Conservation (phyloP, 768 basidiomycete species). For the Lactarius evosmus region DNA sequence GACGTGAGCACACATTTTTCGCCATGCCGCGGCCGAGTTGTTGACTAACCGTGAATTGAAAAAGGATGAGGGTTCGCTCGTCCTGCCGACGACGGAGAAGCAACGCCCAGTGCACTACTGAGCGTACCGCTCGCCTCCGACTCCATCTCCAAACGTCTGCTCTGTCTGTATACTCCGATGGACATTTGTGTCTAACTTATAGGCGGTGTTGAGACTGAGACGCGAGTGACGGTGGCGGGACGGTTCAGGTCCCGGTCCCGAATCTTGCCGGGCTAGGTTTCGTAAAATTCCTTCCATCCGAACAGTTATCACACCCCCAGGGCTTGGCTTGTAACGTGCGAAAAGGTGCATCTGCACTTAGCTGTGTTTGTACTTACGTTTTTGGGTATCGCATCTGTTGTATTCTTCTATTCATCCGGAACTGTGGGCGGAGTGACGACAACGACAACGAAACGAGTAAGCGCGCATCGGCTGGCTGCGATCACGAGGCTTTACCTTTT, state of each 20-base stretch:
- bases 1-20: slow-evolving; percentile 17
- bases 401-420: slow-evolving; percentile 23
- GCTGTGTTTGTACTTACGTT: slow-evolving; percentile 18
- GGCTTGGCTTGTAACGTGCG: slow-evolving; percentile 6
- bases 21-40: not conserved
- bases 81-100: slow-evolving; percentile 22
- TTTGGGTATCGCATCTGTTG: slow-evolving; percentile 7
- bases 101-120: slow-evolving; percentile 2
- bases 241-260: not conserved
- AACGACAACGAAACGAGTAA: not conserved
- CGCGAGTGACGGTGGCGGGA: not conserved
- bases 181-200: slow-evolving; percentile 24
- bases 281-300: slow-evolving; percentile 10
- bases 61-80: slow-evolving; percentile 17
- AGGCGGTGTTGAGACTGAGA: slow-evolving; percentile 8
- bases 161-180: slow-evolving; percentile 14
- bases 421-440: not conserved
- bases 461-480: slow-evolving; percentile 1
- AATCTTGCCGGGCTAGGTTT: not conserved
- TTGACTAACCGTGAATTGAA: slow-evolving; percentile 4
- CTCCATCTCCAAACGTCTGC: slow-evolving; percentile 2
- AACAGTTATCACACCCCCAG: not conserved
- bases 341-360: slow-evolving; percentile 17
- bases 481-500: slow-evolving; percentile 24
- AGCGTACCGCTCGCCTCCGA: slow-evolving; percentile 11